Conservation (phyloP, 768 basidiomycete genomes). For the Psilocybe sp. region DNA sequence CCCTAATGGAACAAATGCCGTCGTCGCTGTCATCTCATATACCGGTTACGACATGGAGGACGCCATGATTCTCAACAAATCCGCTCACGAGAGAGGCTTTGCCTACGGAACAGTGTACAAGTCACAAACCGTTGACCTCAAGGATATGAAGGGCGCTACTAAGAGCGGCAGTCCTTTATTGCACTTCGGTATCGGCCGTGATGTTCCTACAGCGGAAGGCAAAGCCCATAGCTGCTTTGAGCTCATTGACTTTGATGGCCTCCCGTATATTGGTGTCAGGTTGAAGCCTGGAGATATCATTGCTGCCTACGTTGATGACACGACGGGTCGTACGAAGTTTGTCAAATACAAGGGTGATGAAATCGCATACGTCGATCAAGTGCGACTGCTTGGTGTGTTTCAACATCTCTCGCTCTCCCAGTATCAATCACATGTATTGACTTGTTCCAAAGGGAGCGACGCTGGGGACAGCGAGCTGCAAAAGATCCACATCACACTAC, state of each 20-base stretch:
- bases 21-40: slow-evolving; percentile 99
- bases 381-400: slow-evolving; percentile 78
- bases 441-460: slow-evolving; percentile 62
- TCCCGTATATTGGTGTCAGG: slow-evolving; percentile 74
- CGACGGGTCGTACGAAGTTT: slow-evolving; percentile 75
- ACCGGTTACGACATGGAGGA: slow-evolving; percentile 99
- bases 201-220: slow-evolving; percentile 56
- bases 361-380: slow-evolving; percentile 82
- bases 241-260: slow-evolving; percentile 78
- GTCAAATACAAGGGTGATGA: slow-evolving; percentile 98
- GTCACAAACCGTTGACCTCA: slow-evolving; percentile 86
- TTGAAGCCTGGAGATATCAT: slow-evolving; percentile 75
- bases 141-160: slow-evolving; percentile 68
- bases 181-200: slow-evolving; percentile 88
- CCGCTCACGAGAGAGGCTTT: slow-evolving; percentile 96
- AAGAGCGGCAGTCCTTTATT: slow-evolving; percentile 59
- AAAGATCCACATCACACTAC: slow-evolving; percentile 89
- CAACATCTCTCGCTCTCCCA: background rate
- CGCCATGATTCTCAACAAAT: slow-evolving; percentile 99
- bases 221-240: slow-evolving; percentile 37
- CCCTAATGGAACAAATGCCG: slow-evolving; percentile 96
- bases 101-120: slow-evolving; percentile 97
- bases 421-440: background rate
- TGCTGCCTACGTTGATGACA: slow-evolving; percentile 86
- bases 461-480: slow-evolving; percentile 84